These are phyloP conservation scores for Cladosporium sp. DNA, from an alignment of 2,329 filamentous ascomycete genomes.

Conservation along the genomic window DNA sequence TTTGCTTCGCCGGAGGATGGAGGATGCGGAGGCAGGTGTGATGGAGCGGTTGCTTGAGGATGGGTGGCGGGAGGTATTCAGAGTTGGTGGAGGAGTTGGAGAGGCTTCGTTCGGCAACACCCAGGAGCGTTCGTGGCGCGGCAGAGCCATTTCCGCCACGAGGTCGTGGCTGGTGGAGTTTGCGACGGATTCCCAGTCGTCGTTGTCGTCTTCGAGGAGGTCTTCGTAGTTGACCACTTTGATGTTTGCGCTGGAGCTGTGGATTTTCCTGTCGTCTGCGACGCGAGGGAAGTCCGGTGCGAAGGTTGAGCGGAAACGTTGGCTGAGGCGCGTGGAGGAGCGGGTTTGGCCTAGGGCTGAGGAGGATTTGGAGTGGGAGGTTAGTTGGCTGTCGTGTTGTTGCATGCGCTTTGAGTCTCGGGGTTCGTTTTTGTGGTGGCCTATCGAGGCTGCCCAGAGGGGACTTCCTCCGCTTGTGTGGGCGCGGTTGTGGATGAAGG, in stretches of 20 bases:
- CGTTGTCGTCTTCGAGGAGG: constrained; percentile 16
- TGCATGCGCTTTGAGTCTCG: constrained; percentile 3
- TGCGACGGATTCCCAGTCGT: constrained; percentile 15
- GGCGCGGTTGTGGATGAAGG: constrained; percentile 39
- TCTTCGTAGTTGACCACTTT: constrained; percentile 20
- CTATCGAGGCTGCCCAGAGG: constrained; percentile 33
- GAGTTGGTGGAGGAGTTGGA: constrained; percentile 30
- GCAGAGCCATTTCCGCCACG: constrained; percentile 23
- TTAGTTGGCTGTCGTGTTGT: constrained; percentile 18
- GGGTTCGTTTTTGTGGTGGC: not conserved
- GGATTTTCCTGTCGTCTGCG: not conserved
- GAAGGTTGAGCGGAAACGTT: constrained; percentile 24
- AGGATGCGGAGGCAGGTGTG: not conserved
- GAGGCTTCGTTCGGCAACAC: constrained; percentile 31
- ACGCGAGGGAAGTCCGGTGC: constrained; percentile 27
- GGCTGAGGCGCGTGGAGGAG: constrained; percentile 22
- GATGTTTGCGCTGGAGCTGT: not conserved
- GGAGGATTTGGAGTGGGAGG: constrained; percentile 26
- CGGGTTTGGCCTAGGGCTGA: constrained; percentile 24
- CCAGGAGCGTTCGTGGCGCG: constrained; percentile 27
- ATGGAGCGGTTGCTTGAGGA: constrained; percentile 8
- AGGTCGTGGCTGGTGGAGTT: constrained; percentile 7
- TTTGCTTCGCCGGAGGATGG: not conserved
- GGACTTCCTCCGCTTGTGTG: constrained; percentile 31
- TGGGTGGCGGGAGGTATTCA: constrained; percentile 15